Conservation (phyloP, 129 eudicot genomes). For the Saposhnikovia divaricata region DNA sequence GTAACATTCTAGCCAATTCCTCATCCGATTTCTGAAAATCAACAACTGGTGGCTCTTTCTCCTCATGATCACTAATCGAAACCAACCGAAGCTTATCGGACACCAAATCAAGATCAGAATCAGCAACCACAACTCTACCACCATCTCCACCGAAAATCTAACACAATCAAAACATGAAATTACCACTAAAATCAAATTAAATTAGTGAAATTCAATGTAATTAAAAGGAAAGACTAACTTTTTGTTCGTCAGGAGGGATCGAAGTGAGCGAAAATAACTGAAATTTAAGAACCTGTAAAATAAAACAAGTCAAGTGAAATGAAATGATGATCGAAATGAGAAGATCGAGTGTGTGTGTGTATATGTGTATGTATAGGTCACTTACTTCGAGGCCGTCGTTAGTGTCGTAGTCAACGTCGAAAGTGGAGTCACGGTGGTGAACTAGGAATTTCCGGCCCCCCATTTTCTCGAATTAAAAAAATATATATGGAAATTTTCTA, state of each 20-base stretch:
- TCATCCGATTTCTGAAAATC: slow-evolving; percentile 50
- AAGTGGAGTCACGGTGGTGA: slow-evolving; percentile 41
- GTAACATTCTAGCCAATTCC: slow-evolving; percentile 76
- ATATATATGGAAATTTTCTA: too few relatives aligned
- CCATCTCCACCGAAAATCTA: slow-evolving; percentile 54
- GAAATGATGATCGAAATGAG: background rate
- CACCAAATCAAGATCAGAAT: slow-evolving; percentile 55
- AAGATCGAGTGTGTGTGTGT: background rate
- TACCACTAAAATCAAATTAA: background rate
- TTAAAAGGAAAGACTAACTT: slow-evolving; percentile 30
- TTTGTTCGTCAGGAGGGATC: slow-evolving; percentile 77
- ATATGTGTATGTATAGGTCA: background rate
- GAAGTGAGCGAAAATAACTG: slow-evolving; percentile 82
- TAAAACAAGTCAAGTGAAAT: too few relatives aligned
- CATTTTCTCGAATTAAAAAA: slow-evolving; percentile 24
- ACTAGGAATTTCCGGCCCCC: slow-evolving; percentile 58
- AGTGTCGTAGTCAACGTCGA: slow-evolving; percentile 75
- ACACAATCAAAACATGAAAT: slow-evolving; percentile 5
- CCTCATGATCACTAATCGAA: slow-evolving; percentile 33
- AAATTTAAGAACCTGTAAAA: slow-evolving; percentile 51
- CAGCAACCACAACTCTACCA: slow-evolving; percentile 42
- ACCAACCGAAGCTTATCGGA: slow-evolving; percentile 59
- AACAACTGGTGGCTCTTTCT: slow-evolving; percentile 13
- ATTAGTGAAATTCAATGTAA: background rate
- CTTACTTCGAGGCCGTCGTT: slow-evolving; percentile 73